Percentiles rank a stretch among this genome's conserved stretches.
These are phyloP conservation scores for Scleroderma citrinum DNA, from an alignment of 768 basidiomycete genomes.

Conservation along the genomic window DNA sequence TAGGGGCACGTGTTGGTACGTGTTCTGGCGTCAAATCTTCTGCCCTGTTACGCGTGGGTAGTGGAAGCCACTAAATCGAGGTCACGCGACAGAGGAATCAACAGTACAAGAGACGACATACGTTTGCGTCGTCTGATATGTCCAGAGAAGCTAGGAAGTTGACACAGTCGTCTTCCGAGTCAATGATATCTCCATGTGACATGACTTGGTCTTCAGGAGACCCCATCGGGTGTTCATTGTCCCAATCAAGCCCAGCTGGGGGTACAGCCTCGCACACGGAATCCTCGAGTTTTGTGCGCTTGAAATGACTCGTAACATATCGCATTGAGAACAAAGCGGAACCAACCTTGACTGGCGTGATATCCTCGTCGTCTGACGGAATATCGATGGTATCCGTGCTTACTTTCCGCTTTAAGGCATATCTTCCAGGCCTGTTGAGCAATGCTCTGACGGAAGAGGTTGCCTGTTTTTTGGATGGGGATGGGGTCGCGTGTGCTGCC, in stretches of 20 bases:
- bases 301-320: neutral
- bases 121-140: slow-evolving; percentile 27
- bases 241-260: neutral
- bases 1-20: neutral
- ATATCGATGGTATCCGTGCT: slow-evolving; percentile 19
- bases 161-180: slow-evolving; percentile 17
- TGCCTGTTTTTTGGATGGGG: slow-evolving; percentile 18
- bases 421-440: slow-evolving; percentile 3
- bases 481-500: slow-evolving; percentile 5
- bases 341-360: slow-evolving; percentile 19
- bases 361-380: slow-evolving; percentile 26
- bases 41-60: slow-evolving; percentile 25
- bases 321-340: neutral
- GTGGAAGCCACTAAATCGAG: slow-evolving; percentile 19
- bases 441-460: slow-evolving; percentile 14
- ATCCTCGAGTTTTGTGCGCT: neutral
- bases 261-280: neutral
- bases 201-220: neutral
- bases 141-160: slow-evolving; percentile 22
- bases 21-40: slow-evolving; percentile 23
- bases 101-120: slow-evolving; percentile 1
- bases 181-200: slow-evolving; percentile 4
- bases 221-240: neutral
- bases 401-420: slow-evolving; percentile 20
- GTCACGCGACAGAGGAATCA: neutral